These are phyloP conservation scores for Neopestalotiopsis rosae DNA, from an alignment of 2,329 filamentous ascomycete species.

Conservation along the genomic window DNA sequence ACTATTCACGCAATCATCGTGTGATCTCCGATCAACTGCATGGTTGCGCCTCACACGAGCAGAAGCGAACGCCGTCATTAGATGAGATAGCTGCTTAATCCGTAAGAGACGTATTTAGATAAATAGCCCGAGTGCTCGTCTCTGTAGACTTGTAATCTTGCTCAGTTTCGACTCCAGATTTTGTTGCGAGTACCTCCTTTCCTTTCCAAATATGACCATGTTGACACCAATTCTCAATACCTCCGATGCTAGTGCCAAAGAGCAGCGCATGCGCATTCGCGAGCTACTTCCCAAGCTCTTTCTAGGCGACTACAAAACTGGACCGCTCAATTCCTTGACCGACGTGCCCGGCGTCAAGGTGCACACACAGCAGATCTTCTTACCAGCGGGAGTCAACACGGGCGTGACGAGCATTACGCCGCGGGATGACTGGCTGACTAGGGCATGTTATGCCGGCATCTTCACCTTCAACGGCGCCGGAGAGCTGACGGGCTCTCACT, in stretches of 20 bases:
- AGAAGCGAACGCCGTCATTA: too few species aligned
- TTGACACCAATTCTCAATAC: constrained; percentile 22
- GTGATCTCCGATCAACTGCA: too few species aligned
- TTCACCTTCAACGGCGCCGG: constrained; percentile 70
- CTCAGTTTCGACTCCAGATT: too few species aligned
- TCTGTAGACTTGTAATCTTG: too few species aligned
- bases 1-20: too few species aligned
- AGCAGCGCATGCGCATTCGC: constrained; percentile 43
- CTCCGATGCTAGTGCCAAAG: constrained; percentile 14
- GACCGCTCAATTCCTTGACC: constrained; percentile 55
- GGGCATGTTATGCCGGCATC: constrained; percentile 52
- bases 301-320: constrained; percentile 49
- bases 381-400: constrained; percentile 46
- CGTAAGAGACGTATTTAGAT: too few species aligned
- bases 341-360: constrained; percentile 55
- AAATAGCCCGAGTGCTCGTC: too few species aligned
- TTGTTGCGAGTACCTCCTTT: too few species aligned
- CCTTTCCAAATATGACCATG: constrained; percentile 13
- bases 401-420: constrained; percentile 57
- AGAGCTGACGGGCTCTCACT: constrained; percentile 66
- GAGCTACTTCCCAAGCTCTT: constrained; percentile 49
- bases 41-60: too few species aligned
- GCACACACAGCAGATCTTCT: constrained; percentile 48
- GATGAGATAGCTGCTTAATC: too few species aligned
- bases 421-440: constrained; percentile 47